phyloP scores from a whole-genome alignment of 2,329 filamentous ascomycete genomes.

The Xylariaceae sp. region DNA sequence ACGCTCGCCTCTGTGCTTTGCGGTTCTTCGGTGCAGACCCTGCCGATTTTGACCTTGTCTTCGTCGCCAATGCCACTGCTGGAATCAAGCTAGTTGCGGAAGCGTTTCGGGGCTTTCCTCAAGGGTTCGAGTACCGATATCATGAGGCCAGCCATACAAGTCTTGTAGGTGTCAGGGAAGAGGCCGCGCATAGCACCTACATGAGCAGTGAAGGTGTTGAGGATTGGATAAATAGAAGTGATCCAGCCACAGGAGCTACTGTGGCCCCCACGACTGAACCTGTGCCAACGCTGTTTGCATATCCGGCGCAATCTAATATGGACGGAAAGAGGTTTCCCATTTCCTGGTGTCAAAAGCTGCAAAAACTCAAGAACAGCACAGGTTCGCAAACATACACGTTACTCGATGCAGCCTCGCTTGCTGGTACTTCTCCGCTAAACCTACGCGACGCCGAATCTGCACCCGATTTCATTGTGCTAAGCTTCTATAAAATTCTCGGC shows the following conservation, averaged over 20 bases:
- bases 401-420: constrained; percentile 78
- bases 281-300: constrained; percentile 59
- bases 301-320: constrained; percentile 91
- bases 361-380: constrained; percentile 26
- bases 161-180: constrained; percentile 73
- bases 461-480: constrained; percentile 83
- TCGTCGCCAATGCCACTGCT: constrained; percentile 58
- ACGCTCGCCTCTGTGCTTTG: constrained; percentile 67
- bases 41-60: constrained; percentile 73
- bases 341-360: constrained; percentile 57
- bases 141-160: constrained; percentile 85
- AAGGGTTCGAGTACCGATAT: constrained; percentile 79
- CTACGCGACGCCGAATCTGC: constrained; percentile 57
- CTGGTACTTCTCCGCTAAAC: constrained; percentile 72
- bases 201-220: constrained; percentile 62
- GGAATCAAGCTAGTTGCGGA: constrained; percentile 67
- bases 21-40: constrained; percentile 79
- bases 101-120: constrained; percentile 61
- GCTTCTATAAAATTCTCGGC: constrained; percentile 97
- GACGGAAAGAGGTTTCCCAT: constrained; percentile 73
- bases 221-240: constrained; percentile 53
- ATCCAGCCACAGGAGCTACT: constrained; percentile 28
- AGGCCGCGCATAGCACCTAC: constrained; percentile 62
- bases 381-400: constrained; percentile 56
- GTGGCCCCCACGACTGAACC: constrained; percentile 17